phyloP scores from a whole-genome alignment of 148 eudicot species.

The Talinum fruticosum region DNA sequence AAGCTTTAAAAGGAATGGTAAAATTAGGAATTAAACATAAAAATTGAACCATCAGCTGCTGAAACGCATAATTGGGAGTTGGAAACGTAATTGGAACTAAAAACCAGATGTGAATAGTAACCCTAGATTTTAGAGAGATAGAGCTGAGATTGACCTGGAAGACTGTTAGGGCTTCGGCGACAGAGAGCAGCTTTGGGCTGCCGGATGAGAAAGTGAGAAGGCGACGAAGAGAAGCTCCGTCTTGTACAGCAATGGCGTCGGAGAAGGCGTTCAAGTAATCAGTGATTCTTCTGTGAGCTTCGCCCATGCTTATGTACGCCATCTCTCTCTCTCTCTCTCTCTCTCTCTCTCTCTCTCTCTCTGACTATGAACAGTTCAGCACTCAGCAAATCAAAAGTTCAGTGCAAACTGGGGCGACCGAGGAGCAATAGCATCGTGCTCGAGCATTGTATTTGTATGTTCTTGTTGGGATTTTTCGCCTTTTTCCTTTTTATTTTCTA shows the following conservation, averaged over 20 bases:
- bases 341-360: not conserved
- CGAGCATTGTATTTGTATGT: too few relatives aligned
- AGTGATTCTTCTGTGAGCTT: conserved; percentile 76
- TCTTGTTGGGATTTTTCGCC: too few relatives aligned
- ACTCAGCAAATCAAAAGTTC: not conserved
- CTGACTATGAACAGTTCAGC: not conserved
- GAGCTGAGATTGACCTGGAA: conserved; percentile 75
- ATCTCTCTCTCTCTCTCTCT: conserved; percentile 4
- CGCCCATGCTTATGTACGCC: conserved; percentile 96
- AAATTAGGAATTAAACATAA: not conserved
- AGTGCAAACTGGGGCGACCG: too few relatives aligned
- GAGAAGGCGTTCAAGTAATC: conserved; percentile 63
- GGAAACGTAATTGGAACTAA: too few relatives aligned
- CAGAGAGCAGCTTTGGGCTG: conserved; percentile 53
- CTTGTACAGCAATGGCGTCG: conserved; percentile 72
- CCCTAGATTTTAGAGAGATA: conserved; percentile 23
- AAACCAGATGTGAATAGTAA: not conserved
- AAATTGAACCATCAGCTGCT: not conserved
- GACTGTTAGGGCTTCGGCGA: conserved; percentile 79
- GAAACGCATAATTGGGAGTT: too few relatives aligned
- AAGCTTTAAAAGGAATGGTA: not conserved
- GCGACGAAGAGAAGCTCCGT: conserved; percentile 57
- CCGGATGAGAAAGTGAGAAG: conserved; percentile 70
- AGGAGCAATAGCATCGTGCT: too few relatives aligned
- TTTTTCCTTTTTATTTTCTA: too few relatives aligned